Evolutionary conservation across 2,329 filamentous ascomycete species (phyloP), one percentile per base, ranked within the genome.

Genomic region (Pestalotiopsis sp.): DNA sequence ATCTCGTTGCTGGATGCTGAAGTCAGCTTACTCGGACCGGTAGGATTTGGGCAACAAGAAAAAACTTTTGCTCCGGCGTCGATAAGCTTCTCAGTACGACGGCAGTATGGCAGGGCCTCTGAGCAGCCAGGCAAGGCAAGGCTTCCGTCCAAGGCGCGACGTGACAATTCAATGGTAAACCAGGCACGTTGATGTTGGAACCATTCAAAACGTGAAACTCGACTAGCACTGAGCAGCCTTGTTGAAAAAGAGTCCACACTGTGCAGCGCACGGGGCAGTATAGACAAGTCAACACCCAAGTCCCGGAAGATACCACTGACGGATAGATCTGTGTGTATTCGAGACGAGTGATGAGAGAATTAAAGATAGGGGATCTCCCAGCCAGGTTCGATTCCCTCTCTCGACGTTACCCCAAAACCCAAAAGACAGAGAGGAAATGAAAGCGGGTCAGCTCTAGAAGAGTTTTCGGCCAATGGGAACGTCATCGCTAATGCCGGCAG

Each of bases 401-500:
- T 45, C 23, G 45, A 12, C n/a, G 36, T 41, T n/a, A 3, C 45
- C 45, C 45, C 45, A 23, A 52, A 52, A 52, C 45, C 45, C 45
- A 52, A 52, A 52, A 52, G 45, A 36, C 45, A n/a, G 57, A 66
- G 65, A 66, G 65, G 57, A 66, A 66, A 66, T 61, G 65, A 66
- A 40, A 66, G 65, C 58, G 65, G 65, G 49, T 59, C 52, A 5
- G 36, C 20, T 66, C 65, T 61, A 27, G 57, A 66, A 66, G 60
- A 61, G 9, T 49, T 66, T 66, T 60, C 31, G 56, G 41, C 65
- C 65, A 66, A 59, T 66, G 17, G 41, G 31, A 31, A 60, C n/a
- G 6, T 23, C 17, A 23, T n/a, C 56, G 36, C 36, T 38, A 72
- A 71, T 71, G 72, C 71, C 52, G 65, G 63, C 63, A 66, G 52